Base-by-base conservation (phyloP, 306 rosid species). In the Citrullus mucosospermus region DNA sequence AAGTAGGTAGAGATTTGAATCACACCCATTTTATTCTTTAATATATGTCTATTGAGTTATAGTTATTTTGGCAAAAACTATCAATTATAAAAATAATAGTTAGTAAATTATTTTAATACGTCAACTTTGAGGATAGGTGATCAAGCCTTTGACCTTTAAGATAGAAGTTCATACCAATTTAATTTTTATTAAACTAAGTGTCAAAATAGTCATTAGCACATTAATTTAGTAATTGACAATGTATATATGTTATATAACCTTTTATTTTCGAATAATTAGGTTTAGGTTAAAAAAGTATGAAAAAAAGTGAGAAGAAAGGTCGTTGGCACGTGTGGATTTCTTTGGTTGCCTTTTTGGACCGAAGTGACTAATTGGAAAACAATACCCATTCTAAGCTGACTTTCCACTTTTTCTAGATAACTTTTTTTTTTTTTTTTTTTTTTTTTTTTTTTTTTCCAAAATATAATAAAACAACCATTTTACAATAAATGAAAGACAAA, bases 271-370 rank as follows among this genome's bases (percentile, higher is more conserved):
- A n/a, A 41, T 67, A 67, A 17, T 39, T 67, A 10, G 73, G 73
- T 66, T 2, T 8, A 65, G 3, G 7, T 9, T 34, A 3, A 66
- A 39, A 4, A 2, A 38, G 0, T 0, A 66, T 3, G 30, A 17
- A 67, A 68, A 68, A 9, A 68, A 9, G 75, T 41, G 16, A 67
- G 55, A 44, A 69, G 13, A 22, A 44, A 2, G 56, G 75, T 43
- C 11, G 57, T 70, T 70, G 76, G 36, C 55, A 44, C 57, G 57
- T 70, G 76, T 57, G 76, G 46, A 7, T 22, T 20, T 22, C n/a
- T 43, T 41, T 44, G 32, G 75, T 70, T 70, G 76, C 57, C 76
- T 25, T 70, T 70, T 22, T 70, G 76, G 76, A 70, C 76, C 17
- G 17, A 39, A 41, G 32, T 36, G 53, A 5, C 15, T 18, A 17